Evolutionary conservation across 2,329 filamentous ascomycete species (phyloP).

Genomic region (Aspergillus sp.): DNA sequence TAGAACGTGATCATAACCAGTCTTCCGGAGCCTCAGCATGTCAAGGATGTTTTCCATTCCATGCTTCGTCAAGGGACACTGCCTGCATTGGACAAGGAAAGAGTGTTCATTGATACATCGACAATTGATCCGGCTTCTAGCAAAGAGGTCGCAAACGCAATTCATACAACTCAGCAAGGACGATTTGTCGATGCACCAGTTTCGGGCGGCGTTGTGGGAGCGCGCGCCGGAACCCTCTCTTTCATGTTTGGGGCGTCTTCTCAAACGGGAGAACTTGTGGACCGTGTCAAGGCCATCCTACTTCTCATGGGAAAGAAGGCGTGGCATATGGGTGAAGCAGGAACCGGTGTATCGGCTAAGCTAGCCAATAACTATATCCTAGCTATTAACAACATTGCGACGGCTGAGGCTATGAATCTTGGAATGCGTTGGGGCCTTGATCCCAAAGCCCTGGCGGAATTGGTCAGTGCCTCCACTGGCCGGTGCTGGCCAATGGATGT

Average conservation of each 20-base stretch:
- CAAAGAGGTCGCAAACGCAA: slow-evolving; percentile 69
- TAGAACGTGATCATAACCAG: slow-evolving; percentile 87
- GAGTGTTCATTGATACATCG: slow-evolving; percentile 92
- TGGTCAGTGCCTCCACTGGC: slow-evolving; percentile 95
- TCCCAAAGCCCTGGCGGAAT: slow-evolving; percentile 68
- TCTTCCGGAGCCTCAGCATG: slow-evolving; percentile 84
- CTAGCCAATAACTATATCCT: slow-evolving; percentile 97
- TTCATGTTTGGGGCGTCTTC: slow-evolving; percentile 85
- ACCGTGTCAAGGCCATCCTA: slow-evolving; percentile 67
- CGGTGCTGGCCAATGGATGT: slow-evolving; percentile 93
- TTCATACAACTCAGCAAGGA: slow-evolving; percentile 66
- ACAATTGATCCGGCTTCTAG: slow-evolving; percentile 93
- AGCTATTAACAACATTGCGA: slow-evolving; percentile 84
- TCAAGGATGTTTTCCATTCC: slow-evolving; percentile 75
- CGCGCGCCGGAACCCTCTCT: slow-evolving; percentile 80
- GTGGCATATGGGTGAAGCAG: slow-evolving; percentile 81
- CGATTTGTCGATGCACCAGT: slow-evolving; percentile 93
- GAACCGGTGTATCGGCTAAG: slow-evolving; percentile 85
- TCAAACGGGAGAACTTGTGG: slow-evolving; percentile 51
- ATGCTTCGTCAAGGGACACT: slow-evolving; percentile 64
- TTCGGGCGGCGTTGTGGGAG: slow-evolving; percentile 93
- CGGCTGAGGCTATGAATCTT: slow-evolving; percentile 66
- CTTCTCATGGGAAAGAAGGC: slow-evolving; percentile 82
- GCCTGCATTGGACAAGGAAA: slow-evolving; percentile 54
- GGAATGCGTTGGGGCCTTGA: slow-evolving; percentile 64